Evolutionary conservation across 2,329 filamentous ascomycete species (phyloP).

Genomic region (Fusarium lyarnte): DNA sequence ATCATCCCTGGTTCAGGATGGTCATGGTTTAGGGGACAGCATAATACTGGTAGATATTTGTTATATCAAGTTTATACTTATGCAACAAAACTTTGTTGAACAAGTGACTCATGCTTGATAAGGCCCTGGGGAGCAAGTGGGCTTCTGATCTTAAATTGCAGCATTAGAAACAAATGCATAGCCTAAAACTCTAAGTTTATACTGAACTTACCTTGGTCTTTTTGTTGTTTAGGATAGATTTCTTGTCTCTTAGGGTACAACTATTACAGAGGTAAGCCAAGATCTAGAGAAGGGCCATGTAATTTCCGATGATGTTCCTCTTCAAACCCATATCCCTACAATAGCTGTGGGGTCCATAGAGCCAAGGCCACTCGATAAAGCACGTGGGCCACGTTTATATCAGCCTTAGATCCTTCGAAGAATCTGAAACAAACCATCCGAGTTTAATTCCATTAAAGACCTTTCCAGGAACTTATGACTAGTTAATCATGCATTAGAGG

Average conservation of each 20-base stretch:
- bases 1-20: background rate
- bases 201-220: background rate
- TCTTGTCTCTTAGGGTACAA: no score
- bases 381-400: background rate
- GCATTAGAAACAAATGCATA: no score
- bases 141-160: background rate
- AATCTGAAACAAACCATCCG: background rate
- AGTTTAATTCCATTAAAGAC: background rate
- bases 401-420: background rate
- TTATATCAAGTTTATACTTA: background rate
- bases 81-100: background rate
- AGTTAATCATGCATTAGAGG: background rate
- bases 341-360: background rate
- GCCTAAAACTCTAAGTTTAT: background rate
- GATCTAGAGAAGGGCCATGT: background rate
- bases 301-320: no score
- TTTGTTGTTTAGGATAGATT: background rate
- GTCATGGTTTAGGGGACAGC: no score
- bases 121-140: background rate
- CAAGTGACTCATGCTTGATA: background rate
- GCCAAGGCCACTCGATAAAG: background rate
- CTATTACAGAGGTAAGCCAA: rapidly evolving
- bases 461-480: background rate
- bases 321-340: background rate
- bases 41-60: background rate